Percentiles rank a stretch among this genome's conserved stretches.
Evolutionary conservation across 108 stramenopile genomes (phyloP).

Genomic region (Seminavis robusta): DNA sequence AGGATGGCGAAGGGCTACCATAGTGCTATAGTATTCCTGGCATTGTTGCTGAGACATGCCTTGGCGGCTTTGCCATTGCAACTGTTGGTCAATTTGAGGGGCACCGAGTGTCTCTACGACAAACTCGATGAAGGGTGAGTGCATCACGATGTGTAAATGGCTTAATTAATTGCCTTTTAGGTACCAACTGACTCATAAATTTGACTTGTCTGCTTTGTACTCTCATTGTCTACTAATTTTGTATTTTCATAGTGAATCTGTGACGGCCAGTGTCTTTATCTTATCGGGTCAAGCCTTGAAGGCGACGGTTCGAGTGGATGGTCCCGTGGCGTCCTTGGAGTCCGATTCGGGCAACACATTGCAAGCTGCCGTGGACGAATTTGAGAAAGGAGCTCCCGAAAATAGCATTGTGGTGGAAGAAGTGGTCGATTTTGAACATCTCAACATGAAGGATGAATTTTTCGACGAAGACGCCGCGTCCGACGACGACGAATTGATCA

Average conservation of each 20-base stretch:
- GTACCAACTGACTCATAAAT: not conserved
- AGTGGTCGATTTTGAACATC: constrained; percentile 64
- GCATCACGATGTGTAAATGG: not conserved
- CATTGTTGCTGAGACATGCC: too few species aligned
- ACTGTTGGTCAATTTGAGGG: constrained; percentile 32
- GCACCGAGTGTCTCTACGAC: constrained; percentile 47
- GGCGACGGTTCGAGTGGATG: constrained; percentile 51
- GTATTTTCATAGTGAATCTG: constrained; percentile 29
- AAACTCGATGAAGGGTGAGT: constrained; percentile 33
- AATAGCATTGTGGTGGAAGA: constrained; percentile 2
- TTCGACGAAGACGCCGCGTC: constrained; percentile 21
- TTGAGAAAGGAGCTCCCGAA: not conserved
- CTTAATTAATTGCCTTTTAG: not conserved
- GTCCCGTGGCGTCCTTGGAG: constrained; percentile 53
- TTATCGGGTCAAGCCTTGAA: constrained; percentile 51
- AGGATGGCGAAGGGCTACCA: too few species aligned
- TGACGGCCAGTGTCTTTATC: constrained; percentile 66
- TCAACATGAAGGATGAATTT: constrained; percentile 22
- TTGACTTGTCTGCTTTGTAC: not conserved
- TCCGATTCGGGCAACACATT: constrained; percentile 26
- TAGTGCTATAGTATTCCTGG: too few species aligned
- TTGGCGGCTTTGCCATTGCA: constrained; percentile 45
- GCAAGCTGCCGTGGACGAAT: constrained; percentile 9
- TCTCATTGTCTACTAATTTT: not conserved
- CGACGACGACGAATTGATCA: constrained; percentile 7